Percentiles rank a stretch among this genome's conserved stretches.
These are phyloP conservation scores for Penicillium waksmanii DNA, from an alignment of 495 filamentous ascomycete genomes.

Conservation along the genomic window DNA sequence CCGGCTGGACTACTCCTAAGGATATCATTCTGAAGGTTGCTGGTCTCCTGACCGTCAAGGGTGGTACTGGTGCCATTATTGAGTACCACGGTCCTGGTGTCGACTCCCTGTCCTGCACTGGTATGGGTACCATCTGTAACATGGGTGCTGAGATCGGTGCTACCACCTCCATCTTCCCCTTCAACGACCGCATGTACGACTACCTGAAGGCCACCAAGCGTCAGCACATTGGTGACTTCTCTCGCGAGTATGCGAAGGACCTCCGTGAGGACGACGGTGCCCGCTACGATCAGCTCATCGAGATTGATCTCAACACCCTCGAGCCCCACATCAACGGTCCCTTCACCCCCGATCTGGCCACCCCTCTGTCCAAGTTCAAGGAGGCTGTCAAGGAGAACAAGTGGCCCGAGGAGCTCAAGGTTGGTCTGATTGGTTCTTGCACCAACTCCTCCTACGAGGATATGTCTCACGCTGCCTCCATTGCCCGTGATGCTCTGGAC, in stretches of 20 bases:
- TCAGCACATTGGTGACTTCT: constrained; percentile 84
- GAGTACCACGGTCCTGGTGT: constrained; percentile 93
- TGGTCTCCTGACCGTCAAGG: constrained; percentile 96
- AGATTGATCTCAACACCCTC: constrained; percentile 91
- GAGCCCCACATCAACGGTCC: constrained; percentile 99
- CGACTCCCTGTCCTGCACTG: constrained; percentile 66
- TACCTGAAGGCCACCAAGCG: constrained; percentile 95
- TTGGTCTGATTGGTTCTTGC: constrained; percentile 92
- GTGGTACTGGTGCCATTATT: constrained; percentile 94
- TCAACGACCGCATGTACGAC: constrained; percentile 97
- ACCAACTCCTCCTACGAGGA: constrained; percentile 99
- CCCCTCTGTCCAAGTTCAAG: constrained; percentile 96
- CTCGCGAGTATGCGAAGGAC: constrained; percentile 80
- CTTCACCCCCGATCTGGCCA: constrained; percentile 99
- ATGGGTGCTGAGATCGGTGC: constrained; percentile 95
- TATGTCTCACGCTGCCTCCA: constrained; percentile 93
- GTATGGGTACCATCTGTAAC: constrained; percentile 74
- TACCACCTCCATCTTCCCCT: constrained; percentile 97
- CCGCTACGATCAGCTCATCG: constrained; percentile 94
- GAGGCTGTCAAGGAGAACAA: constrained; percentile 90
- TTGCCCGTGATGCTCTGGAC: constrained; percentile 90
- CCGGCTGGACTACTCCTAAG: constrained; percentile 94
- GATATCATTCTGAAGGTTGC: constrained; percentile 99
- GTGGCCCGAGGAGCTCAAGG: constrained; percentile 98
- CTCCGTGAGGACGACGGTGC: constrained; percentile 90